Conservation (phyloP, 352 stramenopile genomes). For the Globisporangium paddicum region DNA sequence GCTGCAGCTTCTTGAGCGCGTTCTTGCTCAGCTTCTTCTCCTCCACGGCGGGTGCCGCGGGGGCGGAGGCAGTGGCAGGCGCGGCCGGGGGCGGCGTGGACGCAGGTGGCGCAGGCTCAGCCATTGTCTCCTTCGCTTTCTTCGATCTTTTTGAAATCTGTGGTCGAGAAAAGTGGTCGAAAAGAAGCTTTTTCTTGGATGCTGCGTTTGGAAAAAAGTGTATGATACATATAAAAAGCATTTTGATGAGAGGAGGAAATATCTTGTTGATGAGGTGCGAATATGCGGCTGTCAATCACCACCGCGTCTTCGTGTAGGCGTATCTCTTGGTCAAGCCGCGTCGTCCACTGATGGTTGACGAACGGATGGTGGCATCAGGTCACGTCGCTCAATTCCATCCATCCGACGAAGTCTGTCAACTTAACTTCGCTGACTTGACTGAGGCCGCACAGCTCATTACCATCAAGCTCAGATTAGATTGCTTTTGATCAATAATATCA, state of each 20-base stretch:
- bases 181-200: not conserved
- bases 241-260: not conserved
- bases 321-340: not conserved
- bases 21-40: slow-evolving; percentile 93
- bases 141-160: slow-evolving; percentile 4
- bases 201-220: not conserved
- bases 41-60: slow-evolving; percentile 12
- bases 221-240: not conserved
- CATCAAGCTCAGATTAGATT: too few relatives aligned
- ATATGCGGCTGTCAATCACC: not conserved
- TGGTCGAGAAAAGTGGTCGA: not conserved
- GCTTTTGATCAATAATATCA: too few relatives aligned
- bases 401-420: too few relatives aligned
- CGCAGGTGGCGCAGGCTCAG: slow-evolving; percentile 1
- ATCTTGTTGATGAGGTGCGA: not conserved
- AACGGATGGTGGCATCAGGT: too few relatives aligned
- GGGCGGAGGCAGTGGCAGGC: not conserved
- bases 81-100: slow-evolving; percentile 13
- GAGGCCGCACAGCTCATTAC: not conserved
- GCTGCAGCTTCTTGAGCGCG: slow-evolving; percentile 92
- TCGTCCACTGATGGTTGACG: not conserved
- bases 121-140: slow-evolving; percentile 7
- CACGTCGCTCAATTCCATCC: too few relatives aligned
- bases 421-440: not conserved
- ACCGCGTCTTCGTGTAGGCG: too few relatives aligned